Conservation (phyloP, 768 basidiomycete species). For the Naganishia vishniacii region DNA sequence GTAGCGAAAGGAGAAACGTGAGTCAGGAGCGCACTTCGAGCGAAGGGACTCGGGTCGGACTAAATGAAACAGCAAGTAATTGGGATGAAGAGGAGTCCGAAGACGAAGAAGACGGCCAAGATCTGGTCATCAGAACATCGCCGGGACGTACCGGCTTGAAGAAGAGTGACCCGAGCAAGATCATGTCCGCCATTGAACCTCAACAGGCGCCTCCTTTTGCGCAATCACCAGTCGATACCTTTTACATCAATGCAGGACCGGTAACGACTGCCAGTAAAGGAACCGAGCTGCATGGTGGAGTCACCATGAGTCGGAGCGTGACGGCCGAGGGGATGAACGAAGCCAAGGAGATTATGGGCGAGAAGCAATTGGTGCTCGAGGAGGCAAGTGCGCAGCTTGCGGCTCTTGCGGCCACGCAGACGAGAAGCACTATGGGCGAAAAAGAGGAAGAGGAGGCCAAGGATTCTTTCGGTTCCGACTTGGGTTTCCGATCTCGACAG, state of each 20-base stretch:
- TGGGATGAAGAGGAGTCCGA: neutral
- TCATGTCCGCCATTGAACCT: slow-evolving; percentile 20
- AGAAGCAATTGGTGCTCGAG: slow-evolving; percentile 6
- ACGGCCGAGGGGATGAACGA: slow-evolving; percentile 11
- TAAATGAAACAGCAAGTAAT: neutral
- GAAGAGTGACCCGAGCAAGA: neutral
- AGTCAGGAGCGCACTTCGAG: neutral
- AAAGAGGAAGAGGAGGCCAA: slow-evolving; percentile 12
- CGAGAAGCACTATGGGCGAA: neutral
- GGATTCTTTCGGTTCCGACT: neutral
- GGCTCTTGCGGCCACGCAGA: neutral
- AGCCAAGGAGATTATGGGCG: slow-evolving; percentile 16
- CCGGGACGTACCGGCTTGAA: neutral
- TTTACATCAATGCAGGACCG: neutral
- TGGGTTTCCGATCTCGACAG: slow-evolving; percentile 8
- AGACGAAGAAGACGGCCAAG: neutral
- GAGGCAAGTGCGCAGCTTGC: slow-evolving; percentile 14
- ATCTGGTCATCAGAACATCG: neutral
- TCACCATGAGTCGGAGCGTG: slow-evolving; percentile 17
- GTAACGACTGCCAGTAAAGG: neutral
- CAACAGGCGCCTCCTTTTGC: neutral
- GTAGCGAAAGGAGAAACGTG: neutral
- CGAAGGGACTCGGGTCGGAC: neutral
- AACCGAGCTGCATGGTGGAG: slow-evolving; percentile 7
- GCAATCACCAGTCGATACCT: neutral